Base-by-base conservation (phyloP, 768 basidiomycete genomes). In the Cyclocybe cylindracea region DNA sequence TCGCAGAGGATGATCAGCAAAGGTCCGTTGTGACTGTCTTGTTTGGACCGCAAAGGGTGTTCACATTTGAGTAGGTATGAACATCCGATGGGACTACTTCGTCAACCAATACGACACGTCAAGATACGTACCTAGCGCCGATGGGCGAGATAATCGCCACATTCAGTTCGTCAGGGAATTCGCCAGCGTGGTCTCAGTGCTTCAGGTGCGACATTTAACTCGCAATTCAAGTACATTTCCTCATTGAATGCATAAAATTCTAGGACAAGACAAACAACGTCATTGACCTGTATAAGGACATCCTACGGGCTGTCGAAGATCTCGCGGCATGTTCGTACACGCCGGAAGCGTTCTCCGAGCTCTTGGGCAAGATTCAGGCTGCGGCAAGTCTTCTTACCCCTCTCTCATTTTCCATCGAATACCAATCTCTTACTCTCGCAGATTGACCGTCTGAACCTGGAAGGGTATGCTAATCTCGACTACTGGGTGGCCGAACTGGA, bases 101-200 rank as follows among this genome's bases (percentile, higher is more conserved):
- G 89, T 98, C 60, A 96, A 91, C 63, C 90, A 94, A 48, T 98
- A 93, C 65, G 94, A 96, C 58, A 82, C 87, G 4, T 78, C 84
- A 11, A 79, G 92, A 52, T 91, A 86, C 64, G 79, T 89, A 6
- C 75, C 87, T 0, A 76, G 79, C 42, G 75, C 84, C n/a, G 91
- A 94, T 59, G 87, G 84, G 13, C 68, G 78, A 31, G 94, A 97
- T 63, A 94, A 87, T 63, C 78, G 92, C 54, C 96, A 98, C 64
- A 86, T 96, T 19, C 87, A 92, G 53, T 98, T 94, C 57, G 95
- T 98, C 8, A 82, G 94, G 50, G 95, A 98, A 65, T 97, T 98
- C 64, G 95, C 96, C 1, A 91, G 89, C 54, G 83, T 93, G 4
- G 89, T 98, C 0, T 95, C 94, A 1, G 78, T 96, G 8, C 74